Percentiles rank a stretch among this genome's conserved stretches.
Evolutionary conservation across 2,329 filamentous ascomycete species (phyloP).

Genomic region (Clonostachys byssicola): DNA sequence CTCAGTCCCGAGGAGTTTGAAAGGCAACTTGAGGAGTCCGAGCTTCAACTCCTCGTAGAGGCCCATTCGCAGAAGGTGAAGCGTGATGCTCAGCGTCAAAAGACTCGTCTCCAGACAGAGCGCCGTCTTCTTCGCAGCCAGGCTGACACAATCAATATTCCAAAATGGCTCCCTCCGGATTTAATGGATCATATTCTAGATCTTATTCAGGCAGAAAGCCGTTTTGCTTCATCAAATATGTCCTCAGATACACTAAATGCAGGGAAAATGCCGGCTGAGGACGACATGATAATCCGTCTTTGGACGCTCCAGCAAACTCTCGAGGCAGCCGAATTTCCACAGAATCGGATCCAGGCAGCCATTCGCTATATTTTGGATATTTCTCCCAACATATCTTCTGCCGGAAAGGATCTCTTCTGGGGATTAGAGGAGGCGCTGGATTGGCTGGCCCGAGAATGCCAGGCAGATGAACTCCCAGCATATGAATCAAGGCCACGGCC

Average conservation of each 20-base stretch:
- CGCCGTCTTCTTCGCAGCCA: conserved; percentile 76
- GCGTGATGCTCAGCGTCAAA: conserved; percentile 74
- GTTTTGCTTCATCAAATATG: conserved; percentile 48
- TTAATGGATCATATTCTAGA: conserved; percentile 74
- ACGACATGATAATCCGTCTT: conserved; percentile 73
- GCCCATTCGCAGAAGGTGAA: conserved; percentile 76
- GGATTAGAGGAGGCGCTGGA: conserved; percentile 84
- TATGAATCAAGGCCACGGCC: conserved; percentile 44
- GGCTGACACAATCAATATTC: conserved; percentile 66
- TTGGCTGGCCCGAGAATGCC: conserved; percentile 80
- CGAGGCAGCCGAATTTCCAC: conserved; percentile 62
- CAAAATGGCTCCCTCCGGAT: conserved; percentile 78
- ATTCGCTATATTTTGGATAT: conserved; percentile 65
- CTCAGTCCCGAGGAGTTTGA: conserved; percentile 87
- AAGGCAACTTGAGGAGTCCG: conserved; percentile 81
- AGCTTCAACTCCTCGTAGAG: conserved; percentile 83
- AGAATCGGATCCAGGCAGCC: conserved; percentile 56
- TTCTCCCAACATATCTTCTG: conserved; percentile 53
- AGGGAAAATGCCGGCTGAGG: conserved; percentile 61
- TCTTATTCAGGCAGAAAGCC: conserved; percentile 63
- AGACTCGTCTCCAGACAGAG: conserved; percentile 77
- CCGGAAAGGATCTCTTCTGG: conserved; percentile 68
- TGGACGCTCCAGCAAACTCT: conserved; percentile 83
- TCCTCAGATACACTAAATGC: conserved; percentile 35
- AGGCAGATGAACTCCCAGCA: conserved; percentile 63